Base-by-base conservation (phyloP, 495 filamentous ascomycete species). In the Parathielavia hyrcaniae region DNA sequence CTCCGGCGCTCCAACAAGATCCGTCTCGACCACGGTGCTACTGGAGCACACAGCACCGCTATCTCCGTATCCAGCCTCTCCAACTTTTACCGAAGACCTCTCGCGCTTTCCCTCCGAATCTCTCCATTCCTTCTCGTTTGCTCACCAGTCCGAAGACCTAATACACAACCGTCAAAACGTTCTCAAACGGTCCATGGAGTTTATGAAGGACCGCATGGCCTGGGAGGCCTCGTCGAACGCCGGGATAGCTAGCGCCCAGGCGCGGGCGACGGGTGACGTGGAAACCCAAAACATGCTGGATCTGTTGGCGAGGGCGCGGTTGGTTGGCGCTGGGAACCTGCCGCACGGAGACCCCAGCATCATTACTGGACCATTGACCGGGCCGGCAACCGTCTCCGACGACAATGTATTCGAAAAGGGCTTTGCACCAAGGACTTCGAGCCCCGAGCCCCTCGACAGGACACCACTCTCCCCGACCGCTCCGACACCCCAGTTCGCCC, bases 41-140 rank as follows among this genome's bases (percentile, higher is more conserved):
- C 70, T 79, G 58, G 78, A 69, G 51, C 62, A 69, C 13, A 71
- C 68, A 60, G 68, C 51, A 51, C 76, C 79, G 26, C 66, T 85
- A 22, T 77, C 79, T 11, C 77, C 77, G 22, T 82, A 81, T 32
- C 81, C 86, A 16, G 67, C 80, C 55, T 91, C 86, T 45, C 87
- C 89, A 39, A 82, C 81, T 46, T 87, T 91, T 59, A 76, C 86
- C 64, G 93, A 97, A 79, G 93, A 97, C 65, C 82, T 99, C 34
- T 83, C 84, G 46, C 83, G 91, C 45, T 99, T 97, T 67, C 92
- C 95, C 2, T 88, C 88, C 64, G 93, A 99, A 71, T 99, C 93
- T 1, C 73, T 99, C 57, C 93, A 99, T 69, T 97, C 95, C 0
- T 99, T 99, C 74, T 97, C 95, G 34, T 99, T 99, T 70, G 90